Evolutionary conservation across 2,329 filamentous ascomycete species (phyloP), one percentile per base, ranked within the genome.

Genomic region (Daldinia sp.): DNA sequence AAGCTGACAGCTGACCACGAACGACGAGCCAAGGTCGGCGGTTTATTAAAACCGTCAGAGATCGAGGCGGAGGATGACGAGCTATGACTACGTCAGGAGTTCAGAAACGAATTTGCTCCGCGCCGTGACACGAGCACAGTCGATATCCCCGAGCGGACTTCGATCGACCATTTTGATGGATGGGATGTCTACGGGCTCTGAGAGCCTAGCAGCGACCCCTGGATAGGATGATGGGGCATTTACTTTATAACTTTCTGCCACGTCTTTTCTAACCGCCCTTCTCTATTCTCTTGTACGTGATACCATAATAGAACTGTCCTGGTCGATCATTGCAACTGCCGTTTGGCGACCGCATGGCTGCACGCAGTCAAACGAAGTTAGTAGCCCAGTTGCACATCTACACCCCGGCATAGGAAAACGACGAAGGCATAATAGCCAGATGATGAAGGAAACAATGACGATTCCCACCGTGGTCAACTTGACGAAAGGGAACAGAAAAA

Each of bases 41-140:
- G 97, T 77, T 86, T 99, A 69, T 86, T 99, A 77, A 98, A 99
- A 86, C 97, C 96, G 56, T 96, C 94, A n/a, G 96, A 99, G 80
- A 88, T 99, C 78, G 95, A 94, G 58, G 90, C 92, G 79, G 88
- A 94, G 73, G 93, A 95, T 75, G 93, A 95, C 77, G 92, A 94
- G 82, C 86, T 94, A 81, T 98, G 94, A 97, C 93, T 94, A 71
- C 83, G 88, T 50, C 80, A 89, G 79, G 90, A 93, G 79, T 81
- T 93, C 53, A 84, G 90, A 74, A 85, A 82, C 60, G 90, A 92
- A 80, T 87, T 85, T 78, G 82, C 83, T 66, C 84, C 85, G 66
- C 77, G 72, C 61, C 77, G 78, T 70, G 73, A 73, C 65, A 75
- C 76, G 65, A 74, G 76, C 63, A 73, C 70, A 63, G 67, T 72